Percentiles rank a stretch among this genome's conserved stretches.
phyloP scores from a whole-genome alignment of 495 filamentous ascomycete species.

The Lophiostoma macrostomum region DNA sequence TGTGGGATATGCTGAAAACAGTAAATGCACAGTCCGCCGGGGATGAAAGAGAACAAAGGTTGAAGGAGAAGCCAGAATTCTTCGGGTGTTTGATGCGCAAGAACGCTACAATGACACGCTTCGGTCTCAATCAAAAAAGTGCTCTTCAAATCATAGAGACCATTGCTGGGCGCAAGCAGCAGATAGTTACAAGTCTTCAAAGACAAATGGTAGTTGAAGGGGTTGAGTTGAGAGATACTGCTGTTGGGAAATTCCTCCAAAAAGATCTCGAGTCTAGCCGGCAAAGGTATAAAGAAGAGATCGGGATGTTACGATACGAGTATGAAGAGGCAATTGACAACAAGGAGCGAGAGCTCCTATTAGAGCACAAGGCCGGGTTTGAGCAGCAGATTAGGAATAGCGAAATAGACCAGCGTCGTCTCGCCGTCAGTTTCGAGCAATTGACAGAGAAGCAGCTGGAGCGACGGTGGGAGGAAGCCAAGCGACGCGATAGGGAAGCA shows the following conservation, averaged over 20 bases:
- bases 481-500: background rate
- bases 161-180: background rate
- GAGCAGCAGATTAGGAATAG: background rate
- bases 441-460: conserved; percentile 1
- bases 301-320: conserved; percentile 2
- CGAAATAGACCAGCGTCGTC: background rate
- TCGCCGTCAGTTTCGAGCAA: background rate
- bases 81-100: conserved; percentile 31
- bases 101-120: conserved; percentile 2
- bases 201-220: conserved; percentile 33
- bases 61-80: conserved; percentile 33
- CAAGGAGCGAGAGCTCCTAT: conserved; percentile 16
- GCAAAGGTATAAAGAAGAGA: background rate
- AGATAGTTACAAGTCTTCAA: conserved; percentile 36
- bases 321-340: conserved; percentile 8
- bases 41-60: conserved; percentile 30
- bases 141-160: conserved; percentile 3
- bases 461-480: background rate
- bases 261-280: background rate
- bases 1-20: conserved; percentile 38
- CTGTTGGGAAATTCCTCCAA: conserved; percentile 18
- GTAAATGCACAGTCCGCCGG: conserved; percentile 3
- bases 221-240: conserved; percentile 32
- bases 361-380: conserved; percentile 7
- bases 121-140: background rate